Base-by-base conservation (phyloP, 495 filamentous ascomycete species). In the Neurospora sp. region DNA sequence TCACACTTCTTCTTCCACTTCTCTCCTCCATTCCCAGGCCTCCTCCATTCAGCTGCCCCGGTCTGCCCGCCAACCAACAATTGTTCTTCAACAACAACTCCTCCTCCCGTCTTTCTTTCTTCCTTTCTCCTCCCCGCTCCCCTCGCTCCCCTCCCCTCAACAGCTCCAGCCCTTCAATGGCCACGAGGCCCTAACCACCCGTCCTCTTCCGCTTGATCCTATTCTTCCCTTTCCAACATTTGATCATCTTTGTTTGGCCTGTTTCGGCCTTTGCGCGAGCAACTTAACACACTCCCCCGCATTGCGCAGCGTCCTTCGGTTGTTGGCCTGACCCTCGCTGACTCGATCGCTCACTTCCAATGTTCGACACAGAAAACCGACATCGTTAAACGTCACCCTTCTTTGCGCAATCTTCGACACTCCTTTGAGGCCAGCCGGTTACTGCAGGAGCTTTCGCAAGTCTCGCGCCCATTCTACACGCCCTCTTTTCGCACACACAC, bases 361-460 rank as follows among this genome's bases (percentile, higher is more conserved):
- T 66, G 54, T 66, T 66, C 27, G 54, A 66, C 54, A 72, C 73
- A 81, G 80, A 79, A 74, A 72, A 71, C 76, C 78, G 72, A 72
- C 59, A 72, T 73, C 73, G 71, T 54, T 76, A 73, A 78, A 76
- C 31, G 73, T 72, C 46, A 77, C 76, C 75, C 77, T 78, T 78
- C 74, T 77, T 73, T 75, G 72, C 77, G 81, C 78, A 79, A 79
- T 83, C 83, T 84, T 82, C 82, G 83, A 76, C 77, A 81, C 89
- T 92, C 89, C 90, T 92, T 92, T 91, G 90, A 95, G 93, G 92
- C 91, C 92, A 94, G 93, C 92, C 89, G 92, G 92, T 82, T 87
- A 89, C 93, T 94, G 92, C 93, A 93, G 92, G 91, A 94, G 91
- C 79, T 81, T 81, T 87, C 81, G 82, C 84, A 80, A 82, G 75